Base-by-base conservation (phyloP, 345 rosid species). In the Boechera divaricarpa region DNA sequence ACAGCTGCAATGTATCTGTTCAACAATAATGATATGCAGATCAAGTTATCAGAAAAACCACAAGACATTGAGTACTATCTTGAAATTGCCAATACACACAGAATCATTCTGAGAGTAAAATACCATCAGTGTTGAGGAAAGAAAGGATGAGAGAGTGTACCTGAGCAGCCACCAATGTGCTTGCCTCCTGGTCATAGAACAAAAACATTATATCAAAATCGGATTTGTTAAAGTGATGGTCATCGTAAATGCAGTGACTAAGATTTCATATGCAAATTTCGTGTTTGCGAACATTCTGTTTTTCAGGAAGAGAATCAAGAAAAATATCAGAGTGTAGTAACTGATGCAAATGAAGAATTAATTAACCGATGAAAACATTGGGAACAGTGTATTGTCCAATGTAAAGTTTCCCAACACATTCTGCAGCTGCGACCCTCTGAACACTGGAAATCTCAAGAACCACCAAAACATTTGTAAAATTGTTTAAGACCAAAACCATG, bases 81-180 rank as follows among this genome's bases (percentile, higher is more conserved):
- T 18, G 42, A n/a, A n/a, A 32, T 18, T 35, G 57, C 32, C 35
- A 67, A 59, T 55, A 4, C 7, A 69, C 11, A 70, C 10, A 58
- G 21, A 24, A 62, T 62, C 10, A 57, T 11, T 31, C 16, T 53
- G 15, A 18, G 65, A 45, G 39, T 52, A 60, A 54, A 24, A 55
- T 47, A 67, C n/a, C 15, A 15, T 41, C 29, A 7, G 36, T 31
- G 41, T 28, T 21, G 16, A 74, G 51, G 24, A 33, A 67, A 45
- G 35, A 67, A 10, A 38, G 41, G 53, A 63, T 56, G 42, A 51
- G 48, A 67, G 63, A 49, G 51, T 63, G 49, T 89, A 92, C 99
- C 99, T 86, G 99, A 81, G 83, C 96, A 95, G 62, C 99, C 98
- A n/a, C 98, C 97, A 18, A 94, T 85, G 81, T 92, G 98, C 62